These are phyloP conservation scores for Moringa oleifera DNA, from an alignment of 345 rosid species.

Conservation along the genomic window DNA sequence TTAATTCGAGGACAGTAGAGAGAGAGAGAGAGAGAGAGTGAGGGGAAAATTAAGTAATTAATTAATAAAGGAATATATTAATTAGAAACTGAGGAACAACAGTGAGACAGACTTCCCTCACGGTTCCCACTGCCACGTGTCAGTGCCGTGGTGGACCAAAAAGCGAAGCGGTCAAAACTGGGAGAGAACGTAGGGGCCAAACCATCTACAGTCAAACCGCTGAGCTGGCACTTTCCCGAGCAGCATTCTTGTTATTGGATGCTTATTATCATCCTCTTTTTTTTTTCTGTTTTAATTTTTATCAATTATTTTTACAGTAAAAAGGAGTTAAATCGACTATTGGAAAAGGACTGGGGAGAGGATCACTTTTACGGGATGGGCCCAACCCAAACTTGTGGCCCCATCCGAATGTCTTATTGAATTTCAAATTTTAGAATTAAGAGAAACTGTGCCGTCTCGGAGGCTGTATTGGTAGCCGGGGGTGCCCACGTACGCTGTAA, in stretches of 20 bases:
- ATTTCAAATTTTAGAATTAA: too few relatives aligned
- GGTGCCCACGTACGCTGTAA: neutral
- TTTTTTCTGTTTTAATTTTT: too few relatives aligned
- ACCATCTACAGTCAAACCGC: neutral
- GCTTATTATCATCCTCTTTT: too few relatives aligned
- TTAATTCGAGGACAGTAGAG: too few relatives aligned
- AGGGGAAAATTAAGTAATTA: too few relatives aligned
- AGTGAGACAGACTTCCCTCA: neutral
- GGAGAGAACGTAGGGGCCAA: neutral
- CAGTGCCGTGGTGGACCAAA: neutral
- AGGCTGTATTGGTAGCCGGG: too few relatives aligned
- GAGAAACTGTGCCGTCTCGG: too few relatives aligned
- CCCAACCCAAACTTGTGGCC: neutral
- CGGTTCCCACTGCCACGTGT: conserved; percentile 14
- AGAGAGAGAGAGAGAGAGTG: too few relatives aligned
- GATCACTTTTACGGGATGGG: neutral
- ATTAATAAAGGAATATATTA: too few relatives aligned
- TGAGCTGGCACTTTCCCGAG: neutral
- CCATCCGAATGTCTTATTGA: neutral
- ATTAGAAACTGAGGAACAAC: too few relatives aligned
- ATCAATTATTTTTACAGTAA: too few relatives aligned
- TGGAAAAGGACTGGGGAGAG: neutral
- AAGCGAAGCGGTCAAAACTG: conserved; percentile 7
- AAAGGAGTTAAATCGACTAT: too few relatives aligned
- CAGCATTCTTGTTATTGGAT: neutral